Evolutionary conservation across 2,329 filamentous ascomycete species (phyloP).

Genomic region (Trichoderma sp.): DNA sequence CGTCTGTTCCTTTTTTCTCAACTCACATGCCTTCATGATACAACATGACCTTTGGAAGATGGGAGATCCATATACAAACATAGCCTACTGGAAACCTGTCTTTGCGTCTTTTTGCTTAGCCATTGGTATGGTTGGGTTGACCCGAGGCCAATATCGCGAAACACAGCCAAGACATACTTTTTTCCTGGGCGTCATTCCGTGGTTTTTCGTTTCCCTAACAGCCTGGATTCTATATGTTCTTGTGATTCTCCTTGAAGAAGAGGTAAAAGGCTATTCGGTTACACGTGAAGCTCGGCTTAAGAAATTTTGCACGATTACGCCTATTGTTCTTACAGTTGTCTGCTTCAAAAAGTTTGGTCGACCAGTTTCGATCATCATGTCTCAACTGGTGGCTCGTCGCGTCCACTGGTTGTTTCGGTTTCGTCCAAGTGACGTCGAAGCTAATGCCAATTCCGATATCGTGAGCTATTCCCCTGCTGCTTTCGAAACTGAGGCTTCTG

Average conservation of each 20-base stretch:
- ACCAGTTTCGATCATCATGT: neutral
- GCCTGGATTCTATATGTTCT: too few species aligned
- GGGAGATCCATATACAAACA: neutral
- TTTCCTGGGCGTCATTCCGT: neutral
- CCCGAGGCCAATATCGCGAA: neutral
- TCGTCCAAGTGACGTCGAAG: neutral
- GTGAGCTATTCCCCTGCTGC: neutral
- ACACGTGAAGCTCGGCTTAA: rapidly evolving
- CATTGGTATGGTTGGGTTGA: too few species aligned
- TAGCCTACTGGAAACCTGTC: too few species aligned
- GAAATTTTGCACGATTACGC: neutral
- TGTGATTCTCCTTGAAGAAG: neutral
- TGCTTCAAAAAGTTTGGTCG: neutral
- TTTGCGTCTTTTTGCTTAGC: too few species aligned
- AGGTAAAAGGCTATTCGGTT: neutral
- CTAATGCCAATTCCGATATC: neutral
- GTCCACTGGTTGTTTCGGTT: neutral
- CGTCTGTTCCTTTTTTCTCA: neutral
- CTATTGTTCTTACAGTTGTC: neutral
- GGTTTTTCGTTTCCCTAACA: too few species aligned
- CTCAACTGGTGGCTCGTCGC: neutral
- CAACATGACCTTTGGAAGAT: rapidly evolving
- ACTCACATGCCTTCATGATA: neutral
- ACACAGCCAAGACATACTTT: neutral
- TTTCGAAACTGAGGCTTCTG: neutral